Conservation (phyloP, 192 early-diverging fungal species). For the Coemansia javaensis region DNA sequence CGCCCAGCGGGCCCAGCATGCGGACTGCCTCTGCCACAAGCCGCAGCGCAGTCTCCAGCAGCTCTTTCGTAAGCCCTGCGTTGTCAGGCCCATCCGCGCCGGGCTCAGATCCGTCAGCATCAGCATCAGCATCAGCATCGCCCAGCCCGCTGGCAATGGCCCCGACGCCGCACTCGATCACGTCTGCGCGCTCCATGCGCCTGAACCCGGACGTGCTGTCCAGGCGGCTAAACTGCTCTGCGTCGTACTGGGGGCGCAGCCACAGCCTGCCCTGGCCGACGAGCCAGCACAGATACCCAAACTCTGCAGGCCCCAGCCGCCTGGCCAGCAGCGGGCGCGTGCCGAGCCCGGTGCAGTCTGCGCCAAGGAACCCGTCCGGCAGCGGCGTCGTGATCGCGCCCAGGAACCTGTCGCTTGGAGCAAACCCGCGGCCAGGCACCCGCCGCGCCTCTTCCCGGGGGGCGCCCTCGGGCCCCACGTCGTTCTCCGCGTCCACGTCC, state of each 20-base stretch:
- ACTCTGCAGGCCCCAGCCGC: conserved; percentile 5
- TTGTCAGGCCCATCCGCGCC: neutral
- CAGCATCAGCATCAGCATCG: neutral
- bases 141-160: neutral
- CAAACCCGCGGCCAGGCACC: conserved; percentile 44
- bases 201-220: conserved; percentile 16
- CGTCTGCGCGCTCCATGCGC: neutral
- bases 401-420: conserved; percentile 22
- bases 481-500: neutral
- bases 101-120: neutral
- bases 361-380: conserved; percentile 4
- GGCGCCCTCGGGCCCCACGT: neutral
- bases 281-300: conserved; percentile 9
- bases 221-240: neutral
- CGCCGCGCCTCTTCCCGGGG: neutral
- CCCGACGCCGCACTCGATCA: conserved; percentile 2
- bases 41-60: conserved; percentile 7
- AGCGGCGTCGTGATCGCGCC: conserved; percentile 9
- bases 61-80: neutral
- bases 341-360: neutral
- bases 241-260: conserved; percentile 20
- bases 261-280: conserved; percentile 22
- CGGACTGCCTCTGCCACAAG: conserved; percentile 7
- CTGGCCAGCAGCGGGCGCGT: neutral
- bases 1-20: conserved; percentile 23